Base-by-base conservation (phyloP, 2,329 filamentous ascomycete species). In the Scytalidium sp. region DNA sequence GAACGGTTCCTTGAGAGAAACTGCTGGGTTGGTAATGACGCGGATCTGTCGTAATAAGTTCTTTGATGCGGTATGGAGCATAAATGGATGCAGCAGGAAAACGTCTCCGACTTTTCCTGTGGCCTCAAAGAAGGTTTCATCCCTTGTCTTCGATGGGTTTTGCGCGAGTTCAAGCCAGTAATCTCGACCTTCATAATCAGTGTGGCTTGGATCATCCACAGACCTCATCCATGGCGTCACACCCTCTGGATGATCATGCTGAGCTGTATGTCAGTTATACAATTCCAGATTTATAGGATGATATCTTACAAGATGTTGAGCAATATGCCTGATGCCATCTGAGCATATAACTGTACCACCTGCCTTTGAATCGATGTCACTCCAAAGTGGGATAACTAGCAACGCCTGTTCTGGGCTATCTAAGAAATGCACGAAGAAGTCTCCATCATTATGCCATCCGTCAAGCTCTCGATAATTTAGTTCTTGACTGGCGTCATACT, bases 351-450 rank as follows among this genome's bases (percentile, higher is more conserved):
- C 73, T 0, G 85, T 88, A 3, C 81, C 85, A 21, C 85, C 85
- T 4, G 81, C 84, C 27, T 75, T 72, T 0, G 78, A 66, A 8
- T 70, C 67, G 46, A 88, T 80, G 60, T 88, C 83, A 1, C 75
- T 82, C 68, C 84, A 88, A 4, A 88, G 65, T 1, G 85, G 84
- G 39, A 86, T 87, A 11, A 88, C 82, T 1, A 88, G 72, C 13
- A 88, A 67, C 0, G 74, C 85, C 64, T 89, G 85, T 68, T 89
- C 85, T 0, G 80, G 80, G 19, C 79, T 84, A 62, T 88, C 85
- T 29, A 89, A 76, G 56, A 84, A 89, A 68, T 88, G 85, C 4
- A 85, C 75, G 63, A 88, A 88, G 65, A 87, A 88, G 57, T 88
- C 84, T 8, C 85, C 84, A 65, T 88, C 84, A 17, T 86, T 81